phyloP scores from a whole-genome alignment of 441 rosid genomes.

The Pelargonium exstipulatum region DNA sequence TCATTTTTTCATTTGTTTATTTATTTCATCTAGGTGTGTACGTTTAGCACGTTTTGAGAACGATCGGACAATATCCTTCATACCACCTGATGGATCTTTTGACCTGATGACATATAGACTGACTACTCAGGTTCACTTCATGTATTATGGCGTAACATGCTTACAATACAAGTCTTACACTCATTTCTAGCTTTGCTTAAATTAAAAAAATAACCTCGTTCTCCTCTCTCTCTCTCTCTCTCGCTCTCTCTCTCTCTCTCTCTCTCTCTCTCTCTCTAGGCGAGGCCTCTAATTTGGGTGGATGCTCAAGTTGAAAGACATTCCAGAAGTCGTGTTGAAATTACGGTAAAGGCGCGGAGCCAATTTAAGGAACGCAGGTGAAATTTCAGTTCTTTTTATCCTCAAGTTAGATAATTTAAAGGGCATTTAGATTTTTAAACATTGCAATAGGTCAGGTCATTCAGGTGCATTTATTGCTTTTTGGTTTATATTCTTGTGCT shows the following conservation, averaged over 20 bases:
- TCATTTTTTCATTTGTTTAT: background rate
- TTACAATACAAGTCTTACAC: background rate
- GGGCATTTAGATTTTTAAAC: background rate
- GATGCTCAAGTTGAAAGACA: constrained; percentile 98
- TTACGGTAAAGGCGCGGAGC: constrained; percentile 90
- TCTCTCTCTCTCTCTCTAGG: constrained; percentile 38
- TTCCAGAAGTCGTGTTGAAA: constrained; percentile 94
- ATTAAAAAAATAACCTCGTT: constrained; percentile 12
- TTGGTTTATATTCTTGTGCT: too few relatives aligned
- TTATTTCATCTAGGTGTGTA: constrained; percentile 57
- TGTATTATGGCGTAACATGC: background rate
- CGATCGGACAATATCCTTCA: constrained; percentile 84
- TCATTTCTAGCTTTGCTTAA: background rate
- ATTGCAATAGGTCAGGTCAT: too few relatives aligned
- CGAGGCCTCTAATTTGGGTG: constrained; percentile 95
- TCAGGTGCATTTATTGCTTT: too few relatives aligned
- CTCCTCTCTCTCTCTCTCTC: background rate
- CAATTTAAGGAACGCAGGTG: constrained; percentile 99
- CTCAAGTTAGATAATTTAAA: background rate
- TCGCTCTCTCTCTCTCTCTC: background rate
- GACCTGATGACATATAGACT: constrained; percentile 95
- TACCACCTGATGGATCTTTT: constrained; percentile 97
- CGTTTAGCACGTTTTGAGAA: constrained; percentile 91
- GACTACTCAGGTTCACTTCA: constrained; percentile 64
- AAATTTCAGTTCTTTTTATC: background rate